A percentile compares a stretch with the other conserved stretches of the same genome.
These are phyloP conservation scores for Chenopodium formosanum DNA, from an alignment of 148 eudicot species.

Conservation along the genomic window DNA sequence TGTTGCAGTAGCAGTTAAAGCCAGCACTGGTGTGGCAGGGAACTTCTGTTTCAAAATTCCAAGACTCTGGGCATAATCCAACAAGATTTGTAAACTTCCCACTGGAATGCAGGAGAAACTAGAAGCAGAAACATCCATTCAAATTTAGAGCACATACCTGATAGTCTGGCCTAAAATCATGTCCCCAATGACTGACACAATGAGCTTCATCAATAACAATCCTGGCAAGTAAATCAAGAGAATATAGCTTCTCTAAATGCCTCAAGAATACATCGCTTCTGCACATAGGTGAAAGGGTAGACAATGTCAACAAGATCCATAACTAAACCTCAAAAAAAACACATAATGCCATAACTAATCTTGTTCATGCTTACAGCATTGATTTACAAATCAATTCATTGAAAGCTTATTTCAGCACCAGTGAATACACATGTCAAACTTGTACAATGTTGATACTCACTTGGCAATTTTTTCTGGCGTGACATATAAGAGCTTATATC, in stretches of 20 bases:
- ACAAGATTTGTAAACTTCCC: constrained; percentile 14
- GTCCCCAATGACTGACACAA: constrained; percentile 99
- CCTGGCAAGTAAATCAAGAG: constrained; percentile 70
- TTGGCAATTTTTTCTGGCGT: constrained; percentile 97
- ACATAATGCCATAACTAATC: background rate
- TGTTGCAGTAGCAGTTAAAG: constrained; percentile 98
- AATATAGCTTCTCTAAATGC: constrained; percentile 70
- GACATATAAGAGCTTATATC: constrained; percentile 85
- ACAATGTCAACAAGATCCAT: constrained; percentile 5
- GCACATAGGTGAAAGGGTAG: constrained; percentile 30
- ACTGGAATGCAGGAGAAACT: background rate
- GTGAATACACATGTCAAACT: constrained; percentile 1
- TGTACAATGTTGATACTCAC: constrained; percentile 44
- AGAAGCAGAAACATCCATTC: background rate
- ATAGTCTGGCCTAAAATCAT: constrained; percentile 99
- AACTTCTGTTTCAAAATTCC: constrained; percentile 92
- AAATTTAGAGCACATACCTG: constrained; percentile 52
- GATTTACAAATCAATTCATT: background rate
- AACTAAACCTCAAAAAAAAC: background rate
- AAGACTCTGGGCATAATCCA: constrained; percentile 59
- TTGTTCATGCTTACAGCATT: background rate
- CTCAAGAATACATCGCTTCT: constrained; percentile 89
- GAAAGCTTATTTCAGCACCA: constrained; percentile 4
- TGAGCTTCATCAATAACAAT: constrained; percentile 99
- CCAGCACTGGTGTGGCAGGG: constrained; percentile 82